Evolutionary conservation across 2,329 filamentous ascomycete genomes (phyloP), one percentile per base, ranked within the genome.

Genomic region (Stenocarpella maydis): DNA sequence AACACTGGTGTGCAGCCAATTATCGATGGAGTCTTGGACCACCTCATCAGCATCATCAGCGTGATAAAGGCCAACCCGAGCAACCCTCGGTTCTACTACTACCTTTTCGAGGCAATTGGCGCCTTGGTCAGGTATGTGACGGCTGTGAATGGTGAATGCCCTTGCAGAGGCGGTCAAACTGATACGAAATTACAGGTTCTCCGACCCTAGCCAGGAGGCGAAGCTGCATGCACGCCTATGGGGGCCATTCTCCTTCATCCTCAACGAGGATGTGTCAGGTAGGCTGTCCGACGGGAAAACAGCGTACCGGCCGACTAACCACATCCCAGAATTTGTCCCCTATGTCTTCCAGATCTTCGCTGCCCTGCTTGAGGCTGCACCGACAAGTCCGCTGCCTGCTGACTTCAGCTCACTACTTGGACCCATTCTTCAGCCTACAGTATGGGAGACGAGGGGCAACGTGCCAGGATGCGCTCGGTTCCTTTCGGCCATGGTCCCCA

Each of bases 21-120:
- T 60, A 86, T 91, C 7, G 93, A 97, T 74, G 88, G 87, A 73
- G 89, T 97, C n/a, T 83, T 98, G 65, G 87, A 89, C 65, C 94
- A 97, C 78, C 87, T 99, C 70, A 90, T 97, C 76, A 91, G 88
- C 71, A 98, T 99, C 75, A 97, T 95, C 60, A 92, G 92, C 76
- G 91, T 97, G 74, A 98, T 98, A 80, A 92, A 94, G 77, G 88
- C 92, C 74, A 99, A 99, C 80, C 96, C 96, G 0, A 98, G 95
- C 83, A 99, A 99, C 80, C 96, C 96, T 2, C 89, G 94, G 15
- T 99, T 99, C 83, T 98, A 98, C 82, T 99, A 99, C 84, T 99
- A 95, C 80, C 94, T 97, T 78, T 99, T 99, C 72, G 96, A 99
- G 82, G 93, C 94, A 3, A 84, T 99, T 54, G 96, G 96, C 41